Base-by-base conservation (phyloP, 139 green algal genomes). In the Nannochloris sp. region DNA sequence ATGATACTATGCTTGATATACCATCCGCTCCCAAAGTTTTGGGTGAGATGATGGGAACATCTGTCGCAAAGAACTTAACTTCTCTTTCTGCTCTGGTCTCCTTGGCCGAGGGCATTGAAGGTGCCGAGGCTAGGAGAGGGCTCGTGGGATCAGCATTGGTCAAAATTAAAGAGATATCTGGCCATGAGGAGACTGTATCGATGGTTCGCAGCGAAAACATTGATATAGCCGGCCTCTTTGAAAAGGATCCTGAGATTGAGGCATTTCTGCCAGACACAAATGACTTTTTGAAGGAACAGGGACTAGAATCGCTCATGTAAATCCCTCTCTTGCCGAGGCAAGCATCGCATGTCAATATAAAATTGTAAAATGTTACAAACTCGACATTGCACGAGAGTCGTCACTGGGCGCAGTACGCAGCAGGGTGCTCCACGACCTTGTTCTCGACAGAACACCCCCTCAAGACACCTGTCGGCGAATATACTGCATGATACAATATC, bases 241-340 rank as follows among this genome's bases (percentile, higher is more conserved):
- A 34, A 10, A 58, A 66, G 4, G 83, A 89, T 53, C 67, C 83
- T 2, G 80, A 88, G 68, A 77, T 90, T 62, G 86, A 93, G 62
- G 55, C 56, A 5, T 76, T 85, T 48, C 64, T 80, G 49, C 70
- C 76, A 0, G 46, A 51, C 12, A 69, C 79, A 4, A 60, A 51
- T 5, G 68, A 68, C 1, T 91, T 81, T 66, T 60, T 88, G 55
- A 73, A 78, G 58, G 2, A 56, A n/a, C 21, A 83, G 36, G 79
- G 81, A 4, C 66, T 92, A 60, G 48, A 21, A 12, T 66, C 44
- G 7, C 34, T 40, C 34, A 40, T 40, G 8, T 40, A 40, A 40
- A 40, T 40, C 34, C 8, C 8, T 40, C 34, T 40, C 34, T 12
- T 9, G 14, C 8, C 7, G 34, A 11, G 34, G 34, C 34, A 40